Evolutionary conservation across 2,329 filamentous ascomycete genomes (phyloP).

Genomic region (Amauroascus niger): DNA sequence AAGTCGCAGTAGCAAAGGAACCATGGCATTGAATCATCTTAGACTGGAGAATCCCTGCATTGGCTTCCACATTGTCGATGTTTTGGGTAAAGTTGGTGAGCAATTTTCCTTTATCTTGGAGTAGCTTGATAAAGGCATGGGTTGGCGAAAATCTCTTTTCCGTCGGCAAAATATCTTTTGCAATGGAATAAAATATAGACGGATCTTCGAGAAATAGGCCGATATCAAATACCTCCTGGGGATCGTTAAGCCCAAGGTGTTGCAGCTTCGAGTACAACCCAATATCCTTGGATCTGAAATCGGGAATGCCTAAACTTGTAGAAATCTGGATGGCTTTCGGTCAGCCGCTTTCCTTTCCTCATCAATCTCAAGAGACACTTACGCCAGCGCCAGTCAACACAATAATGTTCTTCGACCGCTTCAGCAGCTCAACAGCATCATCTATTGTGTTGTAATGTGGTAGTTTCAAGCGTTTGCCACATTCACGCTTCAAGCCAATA

Average conservation of each 20-base stretch:
- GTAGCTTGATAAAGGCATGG: constrained; percentile 81
- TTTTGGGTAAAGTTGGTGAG: constrained; percentile 98
- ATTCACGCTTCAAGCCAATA: constrained; percentile 67
- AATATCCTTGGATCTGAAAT: constrained; percentile 88
- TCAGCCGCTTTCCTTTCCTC: neutral
- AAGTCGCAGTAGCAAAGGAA: constrained; percentile 85
- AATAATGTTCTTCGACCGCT: constrained; percentile 70
- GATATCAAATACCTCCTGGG: constrained; percentile 94
- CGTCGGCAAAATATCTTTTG: constrained; percentile 78
- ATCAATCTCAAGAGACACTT: constrained; percentile 20
- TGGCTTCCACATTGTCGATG: constrained; percentile 88
- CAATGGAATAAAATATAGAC: constrained; percentile 79
- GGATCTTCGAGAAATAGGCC: constrained; percentile 77
- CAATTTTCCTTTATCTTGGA: constrained; percentile 80
- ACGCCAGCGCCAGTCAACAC: constrained; percentile 84
- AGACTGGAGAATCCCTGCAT: constrained; percentile 68
- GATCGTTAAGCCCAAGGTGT: constrained; percentile 67
- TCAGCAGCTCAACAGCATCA: constrained; percentile 71
- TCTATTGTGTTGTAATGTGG: constrained; percentile 72
- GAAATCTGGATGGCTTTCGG: constrained; percentile 52
- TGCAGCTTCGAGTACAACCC: constrained; percentile 81
- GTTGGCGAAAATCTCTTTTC: constrained; percentile 78
- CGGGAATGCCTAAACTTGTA: constrained; percentile 90
- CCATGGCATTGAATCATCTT: constrained; percentile 95
- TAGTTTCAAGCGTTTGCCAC: constrained; percentile 72